These are phyloP conservation scores for Podila minutissima DNA, from an alignment of 192 early-diverging fungal genomes.

Conservation along the genomic window DNA sequence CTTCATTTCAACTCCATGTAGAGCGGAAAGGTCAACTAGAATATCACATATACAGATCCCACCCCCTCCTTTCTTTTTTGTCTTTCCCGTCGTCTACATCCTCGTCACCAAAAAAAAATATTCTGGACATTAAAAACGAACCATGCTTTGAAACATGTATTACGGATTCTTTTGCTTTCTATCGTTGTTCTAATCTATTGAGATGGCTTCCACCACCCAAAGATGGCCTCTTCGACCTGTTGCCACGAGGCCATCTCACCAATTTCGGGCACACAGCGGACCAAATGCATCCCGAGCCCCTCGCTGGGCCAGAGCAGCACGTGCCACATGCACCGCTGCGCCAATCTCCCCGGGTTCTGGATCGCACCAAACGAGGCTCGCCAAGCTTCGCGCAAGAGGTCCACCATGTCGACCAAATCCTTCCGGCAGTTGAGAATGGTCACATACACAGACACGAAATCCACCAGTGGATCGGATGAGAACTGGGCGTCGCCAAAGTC, in stretches of 20 bases:
- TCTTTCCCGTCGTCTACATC: not conserved
- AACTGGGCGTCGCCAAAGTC: slow-evolving; percentile 42
- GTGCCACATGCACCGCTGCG: slow-evolving; percentile 50
- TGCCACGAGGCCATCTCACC: slow-evolving; percentile 51
- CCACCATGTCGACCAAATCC: not conserved
- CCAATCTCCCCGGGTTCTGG: not conserved
- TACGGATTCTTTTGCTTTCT: not conserved
- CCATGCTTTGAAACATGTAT: too few species aligned
- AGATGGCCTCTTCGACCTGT: slow-evolving; percentile 44
- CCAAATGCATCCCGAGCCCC: slow-evolving; percentile 35
- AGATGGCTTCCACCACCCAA: slow-evolving; percentile 36
- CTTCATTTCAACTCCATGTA: not conserved
- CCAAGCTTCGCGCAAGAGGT: slow-evolving; percentile 16
- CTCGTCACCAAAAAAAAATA: not conserved
- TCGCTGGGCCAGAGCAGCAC: slow-evolving; percentile 52
- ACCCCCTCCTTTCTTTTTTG: not conserved
- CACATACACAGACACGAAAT: slow-evolving; percentile 41
- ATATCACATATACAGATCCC: not conserved
- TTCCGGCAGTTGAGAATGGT: slow-evolving; percentile 41
- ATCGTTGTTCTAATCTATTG: not conserved
- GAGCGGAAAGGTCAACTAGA: slow-evolving; percentile 26
- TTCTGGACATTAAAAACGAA: too few species aligned
- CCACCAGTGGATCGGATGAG: slow-evolving; percentile 45
- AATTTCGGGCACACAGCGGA: slow-evolving; percentile 37
- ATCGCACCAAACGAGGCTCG: slow-evolving; percentile 4